phyloP scores from a whole-genome alignment of 176 grass and related monocot genomes.

The Eleusine coracana region DNA sequence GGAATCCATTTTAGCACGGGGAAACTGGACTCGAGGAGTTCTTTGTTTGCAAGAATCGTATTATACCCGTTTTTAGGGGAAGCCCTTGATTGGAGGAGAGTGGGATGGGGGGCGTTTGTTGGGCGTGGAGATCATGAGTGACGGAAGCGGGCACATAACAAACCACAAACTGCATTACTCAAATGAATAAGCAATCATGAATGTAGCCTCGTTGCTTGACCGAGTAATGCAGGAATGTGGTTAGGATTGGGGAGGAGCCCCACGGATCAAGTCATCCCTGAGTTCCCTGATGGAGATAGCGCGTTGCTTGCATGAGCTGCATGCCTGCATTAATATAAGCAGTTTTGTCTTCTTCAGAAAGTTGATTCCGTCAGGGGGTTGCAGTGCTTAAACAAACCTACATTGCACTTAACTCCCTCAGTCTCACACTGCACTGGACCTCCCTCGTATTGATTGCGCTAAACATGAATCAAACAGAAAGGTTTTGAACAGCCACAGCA shows the following conservation, averaged over 20 bases:
- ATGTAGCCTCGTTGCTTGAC: slow-evolving; percentile 34
- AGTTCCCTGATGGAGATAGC: slow-evolving; percentile 17
- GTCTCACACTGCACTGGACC: neutral
- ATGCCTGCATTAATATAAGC: neutral
- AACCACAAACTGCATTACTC: slow-evolving; percentile 32
- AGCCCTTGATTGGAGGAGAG: neutral
- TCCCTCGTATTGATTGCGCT: neutral
- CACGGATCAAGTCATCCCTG: slow-evolving; percentile 35
- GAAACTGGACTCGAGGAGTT: slow-evolving; percentile 11
- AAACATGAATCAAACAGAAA: neutral
- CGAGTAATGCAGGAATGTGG: slow-evolving; percentile 38
- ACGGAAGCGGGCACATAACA: slow-evolving; percentile 13
- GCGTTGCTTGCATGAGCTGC: slow-evolving; percentile 21
- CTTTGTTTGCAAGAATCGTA: slow-evolving; percentile 32
- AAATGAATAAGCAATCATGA: slow-evolving; percentile 44
- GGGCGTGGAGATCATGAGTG: slow-evolving; percentile 8
- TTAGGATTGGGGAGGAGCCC: slow-evolving; percentile 37
- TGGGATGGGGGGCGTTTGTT: neutral
- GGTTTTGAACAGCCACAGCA: neutral
- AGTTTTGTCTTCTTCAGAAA: neutral
- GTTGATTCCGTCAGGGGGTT: slow-evolving; percentile 26
- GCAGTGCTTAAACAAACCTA: neutral
- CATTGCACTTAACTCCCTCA: no score
- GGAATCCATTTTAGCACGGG: neutral
- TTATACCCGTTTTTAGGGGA: neutral